Evolutionary conservation across 2,329 filamentous ascomycete species (phyloP).

Genomic region (Fusarium redolens): DNA sequence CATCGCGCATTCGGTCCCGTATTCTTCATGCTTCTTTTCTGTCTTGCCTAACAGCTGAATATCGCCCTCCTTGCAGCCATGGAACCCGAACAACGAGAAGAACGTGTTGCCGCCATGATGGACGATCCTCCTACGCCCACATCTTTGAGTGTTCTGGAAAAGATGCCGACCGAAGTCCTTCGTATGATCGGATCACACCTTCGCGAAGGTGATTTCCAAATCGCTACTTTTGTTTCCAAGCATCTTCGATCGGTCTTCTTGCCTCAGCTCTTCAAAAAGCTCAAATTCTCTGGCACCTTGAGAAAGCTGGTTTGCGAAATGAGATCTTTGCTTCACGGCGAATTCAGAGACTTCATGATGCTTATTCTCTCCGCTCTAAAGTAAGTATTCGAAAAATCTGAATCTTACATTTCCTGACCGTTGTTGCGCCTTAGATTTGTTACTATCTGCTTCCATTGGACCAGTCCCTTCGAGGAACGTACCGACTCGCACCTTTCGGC

Average conservation of each 20-base stretch:
- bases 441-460: not conserved
- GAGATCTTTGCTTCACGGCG: not conserved
- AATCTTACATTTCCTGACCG: not conserved
- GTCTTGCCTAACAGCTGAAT: rapidly evolving
- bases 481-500: not conserved
- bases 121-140: too few relatives aligned
- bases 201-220: rapidly evolving
- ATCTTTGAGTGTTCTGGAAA: not conserved
- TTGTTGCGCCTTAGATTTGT: not conserved
- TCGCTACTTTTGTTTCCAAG: not conserved
- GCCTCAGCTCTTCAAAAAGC: not conserved
- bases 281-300: not conserved
- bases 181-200: not conserved
- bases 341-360: not conserved
- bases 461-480: not conserved
- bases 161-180: not conserved
- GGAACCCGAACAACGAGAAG: not conserved
- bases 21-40: not conserved
- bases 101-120: too few relatives aligned
- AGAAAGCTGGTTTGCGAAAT: not conserved
- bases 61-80: not conserved
- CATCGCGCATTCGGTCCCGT: rapidly evolving
- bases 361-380: not conserved
- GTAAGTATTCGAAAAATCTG: not conserved
- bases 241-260: not conserved